Evolutionary conservation across 2,329 filamentous ascomycete genomes (phyloP).

Genomic region (Calonectria montana): DNA sequence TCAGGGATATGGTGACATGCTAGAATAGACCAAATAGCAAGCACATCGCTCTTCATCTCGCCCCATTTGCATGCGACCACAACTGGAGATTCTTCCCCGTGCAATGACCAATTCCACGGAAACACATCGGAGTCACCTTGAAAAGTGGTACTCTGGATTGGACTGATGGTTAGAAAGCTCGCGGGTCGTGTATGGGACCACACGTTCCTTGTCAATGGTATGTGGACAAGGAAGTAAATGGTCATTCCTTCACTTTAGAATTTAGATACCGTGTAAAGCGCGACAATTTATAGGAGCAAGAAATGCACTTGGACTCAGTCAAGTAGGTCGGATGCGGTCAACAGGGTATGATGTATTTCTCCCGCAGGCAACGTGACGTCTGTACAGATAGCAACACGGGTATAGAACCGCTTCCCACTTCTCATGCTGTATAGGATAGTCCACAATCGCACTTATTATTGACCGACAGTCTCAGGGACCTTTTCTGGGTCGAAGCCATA

Average conservation of each 20-base stretch:
- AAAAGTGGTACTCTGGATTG: too few relatives aligned
- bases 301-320: background rate
- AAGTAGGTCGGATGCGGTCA: background rate
- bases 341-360: conserved; percentile 21
- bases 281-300: background rate
- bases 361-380: background rate
- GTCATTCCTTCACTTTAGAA: background rate
- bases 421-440: conserved; percentile 27
- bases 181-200: too few relatives aligned
- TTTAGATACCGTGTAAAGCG: background rate
- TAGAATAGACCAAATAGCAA: background rate
- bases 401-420: conserved; percentile 19
- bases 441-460: conserved; percentile 26
- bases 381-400: background rate
- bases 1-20: background rate
- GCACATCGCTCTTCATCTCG: background rate
- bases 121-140: too few relatives aligned
- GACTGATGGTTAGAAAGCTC: too few relatives aligned
- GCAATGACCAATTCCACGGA: background rate
- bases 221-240: background rate
- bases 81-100: background rate
- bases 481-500: conserved; percentile 76
- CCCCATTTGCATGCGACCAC: background rate
- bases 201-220: too few relatives aligned
- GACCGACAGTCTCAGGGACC: conserved; percentile 67